These are phyloP conservation scores for Phytophthora syringae DNA, from an alignment of 352 stramenopile genomes.

Conservation along the genomic window DNA sequence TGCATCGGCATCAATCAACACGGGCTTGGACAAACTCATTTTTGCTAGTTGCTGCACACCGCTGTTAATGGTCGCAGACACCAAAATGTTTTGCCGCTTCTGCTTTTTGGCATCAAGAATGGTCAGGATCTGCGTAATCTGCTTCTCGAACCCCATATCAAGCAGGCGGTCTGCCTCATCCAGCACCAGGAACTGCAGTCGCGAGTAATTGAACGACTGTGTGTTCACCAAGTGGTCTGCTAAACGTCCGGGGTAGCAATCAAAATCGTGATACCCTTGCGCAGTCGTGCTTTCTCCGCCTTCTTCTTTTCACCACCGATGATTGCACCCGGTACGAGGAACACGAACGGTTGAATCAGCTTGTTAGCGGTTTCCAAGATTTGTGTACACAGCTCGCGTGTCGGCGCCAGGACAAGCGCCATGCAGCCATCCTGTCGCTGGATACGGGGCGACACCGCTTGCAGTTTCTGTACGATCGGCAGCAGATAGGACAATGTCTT, in stretches of 20 bases:
- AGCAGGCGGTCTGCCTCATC: constrained; percentile 99
- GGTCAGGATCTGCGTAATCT: constrained; percentile 98
- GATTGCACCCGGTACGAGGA: constrained; percentile 85
- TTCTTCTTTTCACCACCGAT: constrained; percentile 96
- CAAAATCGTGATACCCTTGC: constrained; percentile 96
- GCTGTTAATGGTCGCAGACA: constrained; percentile 90
- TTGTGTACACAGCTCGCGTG: constrained; percentile 95
- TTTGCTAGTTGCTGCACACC: constrained; percentile 83
- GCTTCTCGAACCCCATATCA: constrained; percentile 99
- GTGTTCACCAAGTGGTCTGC: constrained; percentile 97
- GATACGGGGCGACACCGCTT: constrained; percentile 72
- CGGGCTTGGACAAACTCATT: constrained; percentile 81
- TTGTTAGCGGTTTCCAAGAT: constrained; percentile 96
- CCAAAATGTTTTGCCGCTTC: constrained; percentile 83
- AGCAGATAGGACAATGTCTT: constrained; percentile 98
- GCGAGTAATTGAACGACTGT: constrained; percentile 88
- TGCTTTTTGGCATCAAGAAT: constrained; percentile 93
- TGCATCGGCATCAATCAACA: constrained; percentile 81
- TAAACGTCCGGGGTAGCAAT: constrained; percentile 97
- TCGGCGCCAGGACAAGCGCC: constrained; percentile 94
- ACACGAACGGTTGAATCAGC: constrained; percentile 94
- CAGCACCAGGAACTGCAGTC: constrained; percentile 96
- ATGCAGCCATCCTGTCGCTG: constrained; percentile 86
- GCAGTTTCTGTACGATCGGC: constrained; percentile 93
- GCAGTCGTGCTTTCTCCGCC: constrained; percentile 83